Evolutionary conservation across 1,284 basidiomycete species (phyloP).

Genomic region (Apiotrichum gamsii): DNA sequence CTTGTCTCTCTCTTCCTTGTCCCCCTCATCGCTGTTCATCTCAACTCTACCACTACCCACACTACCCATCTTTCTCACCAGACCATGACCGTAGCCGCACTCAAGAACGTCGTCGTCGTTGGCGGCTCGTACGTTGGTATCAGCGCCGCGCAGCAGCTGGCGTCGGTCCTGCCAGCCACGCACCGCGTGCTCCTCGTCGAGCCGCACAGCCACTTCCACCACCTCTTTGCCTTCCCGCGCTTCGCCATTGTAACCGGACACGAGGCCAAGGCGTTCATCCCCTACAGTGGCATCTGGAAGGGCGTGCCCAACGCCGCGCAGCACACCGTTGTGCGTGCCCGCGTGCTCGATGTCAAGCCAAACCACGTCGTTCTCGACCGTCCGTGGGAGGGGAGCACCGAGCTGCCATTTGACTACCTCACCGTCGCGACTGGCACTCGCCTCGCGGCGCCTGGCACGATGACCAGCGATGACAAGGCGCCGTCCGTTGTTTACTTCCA

Average conservation of each 20-base stretch:
- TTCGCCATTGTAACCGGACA: slow-evolving; percentile 60
- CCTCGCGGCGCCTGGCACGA: slow-evolving; percentile 32
- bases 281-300: slow-evolving; percentile 27
- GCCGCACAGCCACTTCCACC: slow-evolving; percentile 32
- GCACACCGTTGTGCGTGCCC: slow-evolving; percentile 15
- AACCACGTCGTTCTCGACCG: slow-evolving; percentile 16
- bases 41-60: too few relatives aligned
- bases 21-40: too few relatives aligned
- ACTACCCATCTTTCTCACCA: neutral
- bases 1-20: too few relatives aligned
- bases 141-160: slow-evolving; percentile 19
- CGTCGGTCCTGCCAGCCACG: slow-evolving; percentile 6
- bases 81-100: neutral
- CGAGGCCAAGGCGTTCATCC: slow-evolving; percentile 64
- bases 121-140: slow-evolving; percentile 26
- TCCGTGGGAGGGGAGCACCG: slow-evolving; percentile 8
- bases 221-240: slow-evolving; percentile 50
- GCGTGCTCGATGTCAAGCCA: slow-evolving; percentile 4
- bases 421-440: slow-evolving; percentile 39
- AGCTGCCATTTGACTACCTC: slow-evolving; percentile 33
- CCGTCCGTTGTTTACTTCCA: slow-evolving; percentile 18
- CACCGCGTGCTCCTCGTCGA: slow-evolving; percentile 25
- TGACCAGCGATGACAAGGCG: slow-evolving; percentile 18
- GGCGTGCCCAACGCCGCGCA: slow-evolving; percentile 4
- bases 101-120: slow-evolving; percentile 24